These are phyloP conservation scores for Ceratocystis variospora DNA, from an alignment of 2,329 filamentous ascomycete species.

Conservation along the genomic window DNA sequence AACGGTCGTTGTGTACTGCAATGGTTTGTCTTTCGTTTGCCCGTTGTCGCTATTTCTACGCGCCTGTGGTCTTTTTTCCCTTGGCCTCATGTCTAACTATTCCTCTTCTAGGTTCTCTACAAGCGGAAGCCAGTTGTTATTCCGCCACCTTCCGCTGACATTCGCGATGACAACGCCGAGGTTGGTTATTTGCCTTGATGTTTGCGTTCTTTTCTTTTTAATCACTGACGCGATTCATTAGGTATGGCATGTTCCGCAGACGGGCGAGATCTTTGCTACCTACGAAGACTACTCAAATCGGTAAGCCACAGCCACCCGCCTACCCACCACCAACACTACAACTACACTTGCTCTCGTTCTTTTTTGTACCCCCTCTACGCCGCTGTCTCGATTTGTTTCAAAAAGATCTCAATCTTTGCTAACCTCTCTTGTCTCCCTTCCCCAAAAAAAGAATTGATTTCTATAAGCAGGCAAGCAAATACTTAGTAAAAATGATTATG, in stretches of 20 bases:
- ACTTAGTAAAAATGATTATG: background rate
- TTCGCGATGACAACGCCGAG: constrained; percentile 72
- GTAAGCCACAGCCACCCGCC: constrained; percentile 36
- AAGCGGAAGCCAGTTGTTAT: constrained; percentile 92
- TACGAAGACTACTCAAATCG: constrained; percentile 80
- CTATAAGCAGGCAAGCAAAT: constrained; percentile 61
- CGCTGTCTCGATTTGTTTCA: constrained; percentile 16
- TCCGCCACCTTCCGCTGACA: constrained; percentile 48
- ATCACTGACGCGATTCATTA: constrained; percentile 28
- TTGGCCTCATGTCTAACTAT: background rate
- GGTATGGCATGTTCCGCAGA: constrained; percentile 87
- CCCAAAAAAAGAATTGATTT: constrained; percentile 63
- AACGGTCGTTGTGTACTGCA: background rate
- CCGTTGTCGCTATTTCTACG: background rate
- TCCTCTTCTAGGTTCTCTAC: constrained; percentile 60
- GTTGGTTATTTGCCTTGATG: constrained; percentile 35
- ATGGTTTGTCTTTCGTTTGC: constrained; percentile 2
- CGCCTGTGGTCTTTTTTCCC: background rate
- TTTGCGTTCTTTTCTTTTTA: constrained; percentile 7
- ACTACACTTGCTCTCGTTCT: background rate
- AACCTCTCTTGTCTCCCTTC: constrained; percentile 15
- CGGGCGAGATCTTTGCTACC: constrained; percentile 73
- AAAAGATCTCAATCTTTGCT: background rate
- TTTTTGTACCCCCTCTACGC: background rate
- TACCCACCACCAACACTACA: background rate